These are phyloP conservation scores for Brassica hybrid DNA, from an alignment of 441 rosid genomes.

Conservation along the genomic window DNA sequence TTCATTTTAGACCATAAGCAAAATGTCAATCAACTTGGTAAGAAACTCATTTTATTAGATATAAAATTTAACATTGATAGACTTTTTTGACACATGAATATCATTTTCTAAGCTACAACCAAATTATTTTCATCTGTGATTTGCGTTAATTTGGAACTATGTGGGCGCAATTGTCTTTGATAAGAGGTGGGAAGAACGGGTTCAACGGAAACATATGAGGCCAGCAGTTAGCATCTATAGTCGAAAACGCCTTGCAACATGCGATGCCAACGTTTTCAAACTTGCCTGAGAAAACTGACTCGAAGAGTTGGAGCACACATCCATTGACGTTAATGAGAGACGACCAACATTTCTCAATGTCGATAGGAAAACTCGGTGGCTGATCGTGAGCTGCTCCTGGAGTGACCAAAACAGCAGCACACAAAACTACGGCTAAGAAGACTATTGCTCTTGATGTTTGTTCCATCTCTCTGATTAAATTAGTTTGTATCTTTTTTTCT, in stretches of 20 bases:
- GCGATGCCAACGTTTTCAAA: not conserved
- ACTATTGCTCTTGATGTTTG: conserved; percentile 2
- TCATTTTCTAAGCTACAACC: not conserved
- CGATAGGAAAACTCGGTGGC: not conserved
- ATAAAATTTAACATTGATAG: not conserved
- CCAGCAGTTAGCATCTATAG: conserved; percentile 7
- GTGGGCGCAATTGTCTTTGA: not conserved
- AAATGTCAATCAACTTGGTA: not conserved
- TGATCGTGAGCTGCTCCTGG: not conserved
- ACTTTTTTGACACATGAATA: not conserved
- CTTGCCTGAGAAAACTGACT: conserved; percentile 2
- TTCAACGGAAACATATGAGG: conserved; percentile 6
- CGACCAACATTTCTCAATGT: conserved; percentile 11
- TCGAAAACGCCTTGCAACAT: not conserved
- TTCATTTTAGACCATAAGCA: not conserved
- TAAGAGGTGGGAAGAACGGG: conserved; percentile 13
- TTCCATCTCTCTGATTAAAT: not conserved
- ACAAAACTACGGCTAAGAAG: not conserved
- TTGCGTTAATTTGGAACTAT: not conserved
- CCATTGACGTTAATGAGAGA: conserved; percentile 3
- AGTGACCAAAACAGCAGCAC: not conserved
- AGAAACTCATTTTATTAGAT: not conserved
- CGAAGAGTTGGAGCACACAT: conserved; percentile 7
- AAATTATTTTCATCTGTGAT: not conserved
- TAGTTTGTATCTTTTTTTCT: not conserved